Base-by-base conservation (phyloP, 2,329 filamentous ascomycete species). In the Truncatella angustata region DNA sequence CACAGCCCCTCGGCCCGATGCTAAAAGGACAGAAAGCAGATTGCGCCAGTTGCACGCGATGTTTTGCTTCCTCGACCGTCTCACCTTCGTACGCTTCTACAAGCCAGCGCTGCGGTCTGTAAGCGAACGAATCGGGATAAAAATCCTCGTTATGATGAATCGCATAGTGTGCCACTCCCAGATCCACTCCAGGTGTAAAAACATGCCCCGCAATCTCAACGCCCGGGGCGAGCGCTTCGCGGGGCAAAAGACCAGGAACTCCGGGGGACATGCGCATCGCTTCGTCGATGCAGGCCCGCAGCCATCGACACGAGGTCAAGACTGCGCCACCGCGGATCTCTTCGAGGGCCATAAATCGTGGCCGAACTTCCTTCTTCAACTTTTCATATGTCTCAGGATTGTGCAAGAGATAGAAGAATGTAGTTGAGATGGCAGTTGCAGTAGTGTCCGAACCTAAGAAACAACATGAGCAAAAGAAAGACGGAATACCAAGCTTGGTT, bases 11-110 rank as follows among this genome's bases (percentile, higher is more conserved):
- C 0, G 86, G 82, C 0, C 87, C 87, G 55, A 88, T 73, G 42
- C 80, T 85, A 60, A 90, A 91, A 1, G 90, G 87, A 56, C 85
- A 90, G 69, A 88, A 92, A 1, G 88, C 88, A 28, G 76, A 77
- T 45, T 86, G 79, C 2, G 87, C 85, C 6, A 73, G 49, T 82
- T 79, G 2, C 76, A 74, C 51, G 79, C 77, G 4, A 70, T 77
- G 1, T 76, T 32, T 32, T 32, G 28, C 28, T 32, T 32, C 28
- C 7, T 32, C 75, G 28, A 65, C 59, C 53, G 66, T 67, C 30
- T 70, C 58, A 14, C 45, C 53, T 66, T 76, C 64, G 58, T 61
- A 60, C 40, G 70, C 72, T 5, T 77, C 79, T 2, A 69, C 68
- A 14, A 87, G 71, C 86, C 86, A 88, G 20, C 86, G 78, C 72